Percentiles rank a stretch among this genome's conserved stretches.
phyloP scores from a whole-genome alignment of 306 rosid species.

The Bauhinia variegata region DNA sequence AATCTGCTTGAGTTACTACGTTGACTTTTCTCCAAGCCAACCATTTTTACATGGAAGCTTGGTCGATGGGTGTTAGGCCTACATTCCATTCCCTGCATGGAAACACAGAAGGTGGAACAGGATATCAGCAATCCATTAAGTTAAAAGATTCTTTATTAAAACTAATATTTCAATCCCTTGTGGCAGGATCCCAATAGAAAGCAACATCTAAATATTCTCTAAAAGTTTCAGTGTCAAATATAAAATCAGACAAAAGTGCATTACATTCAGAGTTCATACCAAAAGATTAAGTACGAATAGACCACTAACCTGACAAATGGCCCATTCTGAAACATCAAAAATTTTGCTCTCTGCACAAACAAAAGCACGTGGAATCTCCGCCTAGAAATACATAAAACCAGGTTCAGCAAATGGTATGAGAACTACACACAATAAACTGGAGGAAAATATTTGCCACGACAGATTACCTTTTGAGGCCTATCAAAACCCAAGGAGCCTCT shows the following conservation, averaged over 20 bases:
- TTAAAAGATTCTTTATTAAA: constrained; percentile 10
- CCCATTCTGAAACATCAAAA: constrained; percentile 99
- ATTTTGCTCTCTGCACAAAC: constrained; percentile 98
- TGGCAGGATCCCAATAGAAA: constrained; percentile 1
- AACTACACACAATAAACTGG: constrained; percentile 6
- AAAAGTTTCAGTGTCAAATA: too few species aligned
- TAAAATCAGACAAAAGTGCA: constrained; percentile 25
- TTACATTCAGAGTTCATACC: not conserved
- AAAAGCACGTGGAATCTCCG: constrained; percentile 96
- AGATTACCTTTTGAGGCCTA: constrained; percentile 75
- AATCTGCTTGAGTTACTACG: constrained; percentile 78
- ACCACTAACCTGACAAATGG: constrained; percentile 90
- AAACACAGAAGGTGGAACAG: constrained; percentile 6
- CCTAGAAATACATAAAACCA: constrained; percentile 50
- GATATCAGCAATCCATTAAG: not conserved
- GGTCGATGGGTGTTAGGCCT: constrained; percentile 97
- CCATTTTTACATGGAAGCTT: constrained; percentile 98
- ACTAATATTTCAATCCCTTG: not conserved
- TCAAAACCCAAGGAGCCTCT: constrained; percentile 86
- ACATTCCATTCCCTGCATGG: constrained; percentile 93
- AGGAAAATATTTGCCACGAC: constrained; percentile 5
- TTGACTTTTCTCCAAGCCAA: constrained; percentile 88
- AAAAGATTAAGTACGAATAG: constrained; percentile 3
- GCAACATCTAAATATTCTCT: too few species aligned
- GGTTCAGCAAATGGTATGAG: constrained; percentile 29